Evolutionary conservation across 2,329 filamentous ascomycete genomes (phyloP).

Genomic region (Exserohilum turcica): DNA sequence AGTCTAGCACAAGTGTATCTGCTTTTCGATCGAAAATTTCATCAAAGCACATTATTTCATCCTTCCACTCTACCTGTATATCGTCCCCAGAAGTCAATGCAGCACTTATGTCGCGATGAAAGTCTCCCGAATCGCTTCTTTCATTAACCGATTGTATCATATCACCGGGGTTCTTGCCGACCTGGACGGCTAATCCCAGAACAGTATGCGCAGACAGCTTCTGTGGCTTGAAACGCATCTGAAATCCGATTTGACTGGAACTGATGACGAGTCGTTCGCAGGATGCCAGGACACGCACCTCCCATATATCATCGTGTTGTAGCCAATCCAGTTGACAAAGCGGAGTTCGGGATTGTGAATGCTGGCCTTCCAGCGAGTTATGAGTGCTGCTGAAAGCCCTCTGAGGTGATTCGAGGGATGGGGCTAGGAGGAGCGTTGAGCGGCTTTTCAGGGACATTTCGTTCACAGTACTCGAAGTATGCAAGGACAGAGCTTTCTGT

Average conservation of each 20-base stretch:
- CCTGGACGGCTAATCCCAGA: not conserved
- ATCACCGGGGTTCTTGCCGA: not conserved
- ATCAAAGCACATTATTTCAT: too few species aligned
- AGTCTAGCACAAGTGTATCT: too few species aligned
- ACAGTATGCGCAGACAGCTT: not conserved
- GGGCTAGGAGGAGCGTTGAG: not conserved
- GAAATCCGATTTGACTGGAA: not conserved
- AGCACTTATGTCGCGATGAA: not conserved
- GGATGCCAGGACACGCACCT: not conserved
- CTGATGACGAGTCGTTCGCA: not conserved
- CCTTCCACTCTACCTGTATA: too few species aligned
- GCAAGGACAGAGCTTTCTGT: too few species aligned
- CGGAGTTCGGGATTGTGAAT: not conserved
- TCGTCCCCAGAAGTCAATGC: too few species aligned
- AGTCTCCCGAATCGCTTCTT: not conserved
- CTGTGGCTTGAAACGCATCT: not conserved
- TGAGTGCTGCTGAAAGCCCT: not conserved
- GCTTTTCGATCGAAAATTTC: too few species aligned
- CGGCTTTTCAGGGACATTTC: not conserved
- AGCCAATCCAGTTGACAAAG: not conserved
- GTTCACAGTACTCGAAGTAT: not conserved
- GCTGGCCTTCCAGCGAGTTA: not conserved
- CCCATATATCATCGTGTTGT: not conserved
- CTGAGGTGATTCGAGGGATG: not conserved
- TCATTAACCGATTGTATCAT: not conserved